Evolutionary conservation across 805 yeast genomes (phyloP).

Genomic region (Millerozyma acaciae): DNA sequence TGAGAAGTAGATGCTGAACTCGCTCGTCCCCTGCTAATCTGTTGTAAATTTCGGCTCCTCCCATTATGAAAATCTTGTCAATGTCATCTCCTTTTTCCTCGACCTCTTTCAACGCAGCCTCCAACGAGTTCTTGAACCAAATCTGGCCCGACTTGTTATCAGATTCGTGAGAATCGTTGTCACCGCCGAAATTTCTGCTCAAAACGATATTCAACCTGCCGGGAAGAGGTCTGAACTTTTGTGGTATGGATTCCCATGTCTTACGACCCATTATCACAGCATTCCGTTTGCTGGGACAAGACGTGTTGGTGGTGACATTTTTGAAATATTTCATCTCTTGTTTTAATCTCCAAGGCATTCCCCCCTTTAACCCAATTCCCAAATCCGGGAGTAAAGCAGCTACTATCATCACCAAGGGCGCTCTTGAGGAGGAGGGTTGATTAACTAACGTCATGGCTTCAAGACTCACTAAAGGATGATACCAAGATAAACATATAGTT

Average conservation of each 20-base stretch:
- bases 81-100: slow-evolving; percentile 19
- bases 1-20: slow-evolving; percentile 59
- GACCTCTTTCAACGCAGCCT: slow-evolving; percentile 16
- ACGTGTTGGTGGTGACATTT: slow-evolving; percentile 56
- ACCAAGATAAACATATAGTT: too few relatives aligned
- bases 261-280: slow-evolving; percentile 95
- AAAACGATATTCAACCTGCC: slow-evolving; percentile 72
- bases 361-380: slow-evolving; percentile 83
- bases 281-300: slow-evolving; percentile 38
- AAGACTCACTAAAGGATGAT: too few relatives aligned
- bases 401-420: slow-evolving; percentile 53
- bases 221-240: slow-evolving; percentile 76
- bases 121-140: slow-evolving; percentile 26
- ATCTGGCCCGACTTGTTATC: slow-evolving; percentile 12
- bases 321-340: slow-evolving; percentile 84
- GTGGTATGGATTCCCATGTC: slow-evolving; percentile 94
- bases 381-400: slow-evolving; percentile 78
- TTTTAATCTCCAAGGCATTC: slow-evolving; percentile 82
- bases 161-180: slow-evolving; percentile 13
- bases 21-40: slow-evolving; percentile 41
- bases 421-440: too few relatives aligned
- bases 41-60: slow-evolving; percentile 86
- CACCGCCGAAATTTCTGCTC: slow-evolving; percentile 43
- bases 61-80: slow-evolving; percentile 75
- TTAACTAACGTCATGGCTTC: too few relatives aligned